Conservation (phyloP, 2,329 filamentous ascomycete genomes). For the Paradendryphiella salina region DNA sequence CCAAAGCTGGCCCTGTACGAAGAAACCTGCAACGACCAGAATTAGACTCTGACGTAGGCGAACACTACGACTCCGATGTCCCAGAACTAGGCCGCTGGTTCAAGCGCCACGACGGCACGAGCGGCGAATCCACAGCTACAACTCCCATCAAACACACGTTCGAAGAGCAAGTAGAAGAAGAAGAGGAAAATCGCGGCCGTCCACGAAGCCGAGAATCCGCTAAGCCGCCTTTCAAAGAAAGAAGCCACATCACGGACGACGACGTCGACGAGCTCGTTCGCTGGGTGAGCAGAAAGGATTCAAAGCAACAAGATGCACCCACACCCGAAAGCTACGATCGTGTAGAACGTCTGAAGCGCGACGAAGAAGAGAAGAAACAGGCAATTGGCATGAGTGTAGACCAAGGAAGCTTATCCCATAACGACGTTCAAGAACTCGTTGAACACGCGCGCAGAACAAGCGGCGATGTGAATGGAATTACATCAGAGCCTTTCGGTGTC, state of each 20-base stretch:
- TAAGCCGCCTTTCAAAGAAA: slow-evolving; percentile 4
- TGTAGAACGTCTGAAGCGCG: neutral
- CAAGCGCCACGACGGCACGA: slow-evolving; percentile 28
- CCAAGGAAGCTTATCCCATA: slow-evolving; percentile 21
- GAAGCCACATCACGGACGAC: slow-evolving; percentile 20
- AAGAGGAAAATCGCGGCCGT: slow-evolving; percentile 14
- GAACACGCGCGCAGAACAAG: slow-evolving; percentile 9
- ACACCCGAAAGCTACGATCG: slow-evolving; percentile 1
- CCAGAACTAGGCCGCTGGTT: slow-evolving; percentile 30
- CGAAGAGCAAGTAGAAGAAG: neutral
- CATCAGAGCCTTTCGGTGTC: neutral
- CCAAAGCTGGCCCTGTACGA: slow-evolving; percentile 27
- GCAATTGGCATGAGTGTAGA: slow-evolving; percentile 26
- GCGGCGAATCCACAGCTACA: slow-evolving; percentile 25
- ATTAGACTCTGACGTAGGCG: slow-evolving; percentile 13
- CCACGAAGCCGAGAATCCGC: slow-evolving; percentile 14
- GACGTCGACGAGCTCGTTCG: slow-evolving; percentile 35
- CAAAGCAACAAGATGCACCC: slow-evolving; percentile 9
- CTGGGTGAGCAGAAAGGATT: slow-evolving; percentile 29
- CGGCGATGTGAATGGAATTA: neutral
- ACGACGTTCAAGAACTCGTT: slow-evolving; percentile 14
- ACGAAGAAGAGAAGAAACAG: slow-evolving; percentile 21
- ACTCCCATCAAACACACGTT: slow-evolving; percentile 5
- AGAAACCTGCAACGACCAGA: slow-evolving; percentile 10
- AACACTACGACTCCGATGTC: slow-evolving; percentile 28